Conservation (phyloP, 495 filamentous ascomycete genomes). For the Cercophora sp. region DNA sequence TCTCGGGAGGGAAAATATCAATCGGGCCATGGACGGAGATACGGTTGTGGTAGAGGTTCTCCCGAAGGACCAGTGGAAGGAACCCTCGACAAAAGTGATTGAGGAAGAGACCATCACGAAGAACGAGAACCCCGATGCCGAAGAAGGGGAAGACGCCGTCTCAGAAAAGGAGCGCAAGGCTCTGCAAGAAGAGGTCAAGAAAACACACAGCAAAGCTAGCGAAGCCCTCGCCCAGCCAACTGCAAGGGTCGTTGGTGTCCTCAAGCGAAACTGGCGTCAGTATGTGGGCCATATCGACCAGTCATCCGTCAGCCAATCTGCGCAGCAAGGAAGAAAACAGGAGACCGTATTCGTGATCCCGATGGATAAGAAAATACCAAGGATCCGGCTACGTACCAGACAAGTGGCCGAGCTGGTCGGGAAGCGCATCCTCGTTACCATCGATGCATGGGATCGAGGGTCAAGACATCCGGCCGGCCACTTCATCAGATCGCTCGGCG, state of each 20-base stretch:
- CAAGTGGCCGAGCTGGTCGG: constrained; percentile 85
- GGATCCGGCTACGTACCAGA: constrained; percentile 86
- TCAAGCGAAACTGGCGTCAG: constrained; percentile 95
- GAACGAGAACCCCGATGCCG: constrained; percentile 85
- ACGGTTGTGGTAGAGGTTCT: constrained; percentile 87
- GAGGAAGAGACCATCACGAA: constrained; percentile 91
- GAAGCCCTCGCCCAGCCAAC: constrained; percentile 87
- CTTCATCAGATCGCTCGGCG: constrained; percentile 88
- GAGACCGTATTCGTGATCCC: constrained; percentile 91
- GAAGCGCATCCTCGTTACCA: constrained; percentile 89
- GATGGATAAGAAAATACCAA: constrained; percentile 96
- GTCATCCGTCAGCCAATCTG: constrained; percentile 68
- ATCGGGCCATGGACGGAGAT: constrained; percentile 87
- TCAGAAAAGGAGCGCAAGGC: constrained; percentile 81
- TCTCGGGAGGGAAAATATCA: constrained; percentile 93
- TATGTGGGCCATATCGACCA: constrained; percentile 94
- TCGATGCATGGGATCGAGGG: constrained; percentile 91
- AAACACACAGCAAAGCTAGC: constrained; percentile 68
- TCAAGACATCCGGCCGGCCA: constrained; percentile 90
- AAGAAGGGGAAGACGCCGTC: constrained; percentile 67
- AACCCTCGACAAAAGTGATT: constrained; percentile 87
- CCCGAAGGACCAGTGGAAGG: constrained; percentile 94
- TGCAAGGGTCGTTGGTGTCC: constrained; percentile 84
- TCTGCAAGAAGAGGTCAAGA: constrained; percentile 85
- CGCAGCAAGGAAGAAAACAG: constrained; percentile 70